A percentile compares a stretch with the other conserved stretches of the same genome.
Conservation (phyloP, 179 eudicot species). For the Pouteria campechiana region DNA sequence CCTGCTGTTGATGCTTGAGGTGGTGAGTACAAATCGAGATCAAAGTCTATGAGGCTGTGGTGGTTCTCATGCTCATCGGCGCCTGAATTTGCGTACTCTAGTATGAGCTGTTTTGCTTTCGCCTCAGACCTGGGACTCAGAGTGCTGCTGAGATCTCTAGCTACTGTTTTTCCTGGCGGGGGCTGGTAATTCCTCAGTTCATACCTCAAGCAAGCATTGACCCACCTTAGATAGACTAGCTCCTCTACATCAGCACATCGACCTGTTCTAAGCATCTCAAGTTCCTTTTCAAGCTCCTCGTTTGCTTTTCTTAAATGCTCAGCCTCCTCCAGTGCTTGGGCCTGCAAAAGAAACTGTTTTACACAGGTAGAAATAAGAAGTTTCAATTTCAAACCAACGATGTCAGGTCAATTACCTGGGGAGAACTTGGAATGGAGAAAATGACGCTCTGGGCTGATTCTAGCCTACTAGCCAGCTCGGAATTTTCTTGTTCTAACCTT, state of each 20-base stretch:
- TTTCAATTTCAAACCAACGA: neutral
- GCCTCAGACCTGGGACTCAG: conserved; percentile 76
- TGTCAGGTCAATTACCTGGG: no score
- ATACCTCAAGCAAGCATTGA: conserved; percentile 82
- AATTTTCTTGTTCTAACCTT: conserved; percentile 40
- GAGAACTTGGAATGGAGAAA: no score
- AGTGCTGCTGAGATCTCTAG: conserved; percentile 70
- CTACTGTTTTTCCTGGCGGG: conserved; percentile 56
- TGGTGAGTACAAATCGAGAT: conserved; percentile 56
- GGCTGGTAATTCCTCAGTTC: conserved; percentile 68
- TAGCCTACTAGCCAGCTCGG: conserved; percentile 47
- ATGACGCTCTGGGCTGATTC: conserved; percentile 39
- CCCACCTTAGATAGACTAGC: conserved; percentile 79
- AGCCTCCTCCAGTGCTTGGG: conserved; percentile 33
- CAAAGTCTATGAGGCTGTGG: conserved; percentile 29
- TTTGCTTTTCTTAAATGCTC: conserved; percentile 37
- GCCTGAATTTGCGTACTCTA: conserved; percentile 61
- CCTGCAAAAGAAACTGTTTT: conserved; percentile 21
- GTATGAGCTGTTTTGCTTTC: conserved; percentile 73
- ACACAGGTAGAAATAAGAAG: neutral
- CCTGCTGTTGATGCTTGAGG: conserved; percentile 52
- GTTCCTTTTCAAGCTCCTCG: conserved; percentile 33
- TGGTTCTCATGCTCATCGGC: conserved; percentile 25
- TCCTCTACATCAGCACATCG: conserved; percentile 65
- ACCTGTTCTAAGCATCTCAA: conserved; percentile 54